Percentiles rank a stretch among this genome's conserved stretches.
These are phyloP conservation scores for Secale cereale DNA, from an alignment of 176 grass and related monocot species.

Conservation along the genomic window DNA sequence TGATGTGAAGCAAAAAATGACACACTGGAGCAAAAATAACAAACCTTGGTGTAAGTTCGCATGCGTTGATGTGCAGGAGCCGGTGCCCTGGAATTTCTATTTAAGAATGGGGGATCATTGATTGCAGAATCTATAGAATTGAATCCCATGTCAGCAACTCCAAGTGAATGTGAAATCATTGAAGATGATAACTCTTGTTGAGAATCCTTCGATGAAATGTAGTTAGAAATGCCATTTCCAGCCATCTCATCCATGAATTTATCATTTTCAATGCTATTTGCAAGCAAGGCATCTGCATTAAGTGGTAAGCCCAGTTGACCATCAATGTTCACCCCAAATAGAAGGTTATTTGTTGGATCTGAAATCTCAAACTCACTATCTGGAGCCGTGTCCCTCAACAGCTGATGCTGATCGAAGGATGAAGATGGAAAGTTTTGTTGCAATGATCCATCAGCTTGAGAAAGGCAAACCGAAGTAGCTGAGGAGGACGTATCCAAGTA, in stretches of 20 bases:
- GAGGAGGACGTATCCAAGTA: slow-evolving; percentile 78
- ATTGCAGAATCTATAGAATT: slow-evolving; percentile 79
- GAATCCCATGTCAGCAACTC: slow-evolving; percentile 68
- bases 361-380: slow-evolving; percentile 51
- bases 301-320: slow-evolving; percentile 54
- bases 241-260: slow-evolving; percentile 62
- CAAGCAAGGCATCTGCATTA: slow-evolving; percentile 48
- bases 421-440: slow-evolving; percentile 59
- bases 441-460: slow-evolving; percentile 63
- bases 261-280: slow-evolving; percentile 40
- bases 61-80: slow-evolving; percentile 62
- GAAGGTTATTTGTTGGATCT: slow-evolving; percentile 69
- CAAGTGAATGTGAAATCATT: slow-evolving; percentile 72
- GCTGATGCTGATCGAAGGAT: slow-evolving; percentile 58
- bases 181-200: slow-evolving; percentile 84
- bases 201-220: slow-evolving; percentile 58
- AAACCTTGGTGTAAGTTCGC: slow-evolving; percentile 84
- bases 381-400: slow-evolving; percentile 46
- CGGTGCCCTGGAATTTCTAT: slow-evolving; percentile 44
- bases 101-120: slow-evolving; percentile 57
- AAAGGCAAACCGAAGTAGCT: slow-evolving; percentile 73
- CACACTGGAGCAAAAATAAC: slow-evolving; percentile 17
- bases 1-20: slow-evolving; percentile 11
- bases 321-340: slow-evolving; percentile 72
- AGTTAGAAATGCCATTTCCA: slow-evolving; percentile 53